Evolutionary conservation across 1,284 basidiomycete species (phyloP).

Genomic region (Schizopora paradoxa): DNA sequence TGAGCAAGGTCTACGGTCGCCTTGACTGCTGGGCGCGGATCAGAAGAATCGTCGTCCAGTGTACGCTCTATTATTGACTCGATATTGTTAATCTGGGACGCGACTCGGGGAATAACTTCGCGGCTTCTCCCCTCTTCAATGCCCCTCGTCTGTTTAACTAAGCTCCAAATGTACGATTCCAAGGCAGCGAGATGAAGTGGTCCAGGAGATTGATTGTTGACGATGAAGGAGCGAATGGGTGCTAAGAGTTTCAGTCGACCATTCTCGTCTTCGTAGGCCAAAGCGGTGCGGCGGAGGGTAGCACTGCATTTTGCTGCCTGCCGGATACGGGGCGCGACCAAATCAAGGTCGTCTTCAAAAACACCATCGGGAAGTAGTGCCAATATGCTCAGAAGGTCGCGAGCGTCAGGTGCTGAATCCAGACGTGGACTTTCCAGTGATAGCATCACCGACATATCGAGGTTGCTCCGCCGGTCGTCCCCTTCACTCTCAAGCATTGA

Average conservation of each 20-base stretch:
- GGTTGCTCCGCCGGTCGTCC: slow-evolving; percentile 3
- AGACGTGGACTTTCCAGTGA: slow-evolving; percentile 14
- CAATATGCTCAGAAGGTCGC: slow-evolving; percentile 6
- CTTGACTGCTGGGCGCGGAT: neutral
- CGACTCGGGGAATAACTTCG: neutral
- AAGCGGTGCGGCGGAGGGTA: slow-evolving; percentile 1
- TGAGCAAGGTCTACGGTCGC: neutral
- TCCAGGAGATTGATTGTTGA: too few species aligned
- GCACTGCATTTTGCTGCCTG: neutral
- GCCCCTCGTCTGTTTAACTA: neutral
- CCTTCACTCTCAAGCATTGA: slow-evolving; percentile 2
- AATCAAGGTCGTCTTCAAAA: slow-evolving; percentile 1
- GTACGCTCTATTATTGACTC: slow-evolving; percentile 8
- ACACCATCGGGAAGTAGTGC: slow-evolving; percentile 16
- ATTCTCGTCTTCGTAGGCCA: slow-evolving; percentile 4
- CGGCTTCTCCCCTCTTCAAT: neutral
- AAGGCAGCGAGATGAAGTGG: too few species aligned
- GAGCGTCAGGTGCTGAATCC: slow-evolving; percentile 1
- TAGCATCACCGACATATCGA: slow-evolving; percentile 14
- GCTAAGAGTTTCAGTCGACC: slow-evolving; percentile 9
- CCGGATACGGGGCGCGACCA: neutral
- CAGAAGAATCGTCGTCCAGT: neutral
- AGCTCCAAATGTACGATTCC: slow-evolving; percentile 6
- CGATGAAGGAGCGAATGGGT: slow-evolving; percentile 10
- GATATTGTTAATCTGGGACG: slow-evolving; percentile 7